phyloP scores from a whole-genome alignment of 768 basidiomycete genomes.

The Coprinopsis sp. region DNA sequence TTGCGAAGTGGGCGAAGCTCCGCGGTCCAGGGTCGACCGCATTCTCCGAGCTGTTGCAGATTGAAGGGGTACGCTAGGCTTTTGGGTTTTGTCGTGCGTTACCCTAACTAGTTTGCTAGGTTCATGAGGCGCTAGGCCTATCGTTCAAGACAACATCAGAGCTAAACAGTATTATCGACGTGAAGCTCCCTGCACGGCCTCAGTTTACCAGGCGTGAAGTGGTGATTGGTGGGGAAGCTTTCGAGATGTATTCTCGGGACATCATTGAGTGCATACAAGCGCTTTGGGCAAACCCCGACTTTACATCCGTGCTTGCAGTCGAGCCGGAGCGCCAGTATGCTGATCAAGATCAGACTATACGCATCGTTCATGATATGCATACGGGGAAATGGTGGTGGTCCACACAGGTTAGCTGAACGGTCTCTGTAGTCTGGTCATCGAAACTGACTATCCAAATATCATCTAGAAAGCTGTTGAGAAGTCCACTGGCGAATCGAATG shows the following conservation, averaged over 20 bases:
- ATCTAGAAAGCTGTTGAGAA: constrained; percentile 23
- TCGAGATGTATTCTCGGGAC: constrained; percentile 29
- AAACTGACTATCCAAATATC: background rate
- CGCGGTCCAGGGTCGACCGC: constrained; percentile 25
- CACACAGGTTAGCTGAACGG: constrained; percentile 35
- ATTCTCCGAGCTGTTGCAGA: constrained; percentile 22
- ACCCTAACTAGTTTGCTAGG: constrained; percentile 13
- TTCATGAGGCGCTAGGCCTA: constrained; percentile 21
- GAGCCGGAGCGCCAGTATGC: constrained; percentile 34
- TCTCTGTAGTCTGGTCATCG: too few relatives aligned
- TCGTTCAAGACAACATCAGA: constrained; percentile 21
- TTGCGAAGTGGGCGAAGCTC: constrained; percentile 29
- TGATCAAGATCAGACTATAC: constrained; percentile 18
- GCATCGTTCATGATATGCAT: constrained; percentile 41
- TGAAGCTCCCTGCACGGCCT: constrained; percentile 19
- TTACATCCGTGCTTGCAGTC: constrained; percentile 24
- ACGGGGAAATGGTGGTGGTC: constrained; percentile 52
- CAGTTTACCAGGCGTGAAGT: constrained; percentile 23
- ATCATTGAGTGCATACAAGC: constrained; percentile 33
- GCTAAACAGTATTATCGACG: constrained; percentile 26
- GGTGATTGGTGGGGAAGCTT: constrained; percentile 22
- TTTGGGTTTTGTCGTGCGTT: constrained; percentile 1
- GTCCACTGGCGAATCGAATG: constrained; percentile 13
- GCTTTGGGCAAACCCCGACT: constrained; percentile 30
- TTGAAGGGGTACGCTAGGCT: constrained; percentile 22